Evolutionary conservation across 2,329 filamentous ascomycete genomes (phyloP), one percentile per base, ranked within the genome.

Genomic region (Calonectria hongkongensis): DNA sequence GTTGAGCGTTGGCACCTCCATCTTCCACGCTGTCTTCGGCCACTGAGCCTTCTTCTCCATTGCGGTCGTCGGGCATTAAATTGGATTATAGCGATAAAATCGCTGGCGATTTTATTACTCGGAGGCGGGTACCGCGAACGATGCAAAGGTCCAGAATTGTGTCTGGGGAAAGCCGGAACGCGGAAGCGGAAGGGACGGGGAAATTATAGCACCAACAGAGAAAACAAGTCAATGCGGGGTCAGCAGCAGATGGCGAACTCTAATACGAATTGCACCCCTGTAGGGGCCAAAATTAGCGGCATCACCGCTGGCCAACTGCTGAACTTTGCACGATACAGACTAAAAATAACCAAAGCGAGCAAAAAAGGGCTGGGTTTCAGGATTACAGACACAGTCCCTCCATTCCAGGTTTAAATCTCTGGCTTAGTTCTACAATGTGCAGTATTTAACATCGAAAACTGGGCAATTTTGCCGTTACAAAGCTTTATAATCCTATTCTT

Each of bases 181-280:
- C 15, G 28, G 50, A 41, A 58, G 54, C 30, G 33, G 21, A 58
- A 47, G 21, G n/a, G 33, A 58, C 39, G 4, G n/a, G 28, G 30
- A 33, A 41, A 58, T 58, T 33, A 36, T 36, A 36, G 10, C 33
- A 36, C 7, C 33, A 39, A 58, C 54, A 41, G 21, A 33, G 54
- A 27, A 58, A 41, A 39, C 15, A 15, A 9, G 8, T 15, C 30
- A n/a, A 13, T 58, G 54, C 54, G 54, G 54, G 54, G 54, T 58
- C 54, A 41, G 6, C 12, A 33, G 33, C 12, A 21, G 33, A 41
- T 6, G n/a, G 54, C 33, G 30, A 58, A 58, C 30, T 33, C 30
- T 58, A 58, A 58, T 39, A 58, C 21, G 21, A 58, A n/a, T 41
- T 33, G 33, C 8, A 21, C 54, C 33, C 54, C 18, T 58, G 54